Base-by-base conservation (phyloP, 2,329 filamentous ascomycete genomes). In the Pseudogymnoascus destructans region DNA sequence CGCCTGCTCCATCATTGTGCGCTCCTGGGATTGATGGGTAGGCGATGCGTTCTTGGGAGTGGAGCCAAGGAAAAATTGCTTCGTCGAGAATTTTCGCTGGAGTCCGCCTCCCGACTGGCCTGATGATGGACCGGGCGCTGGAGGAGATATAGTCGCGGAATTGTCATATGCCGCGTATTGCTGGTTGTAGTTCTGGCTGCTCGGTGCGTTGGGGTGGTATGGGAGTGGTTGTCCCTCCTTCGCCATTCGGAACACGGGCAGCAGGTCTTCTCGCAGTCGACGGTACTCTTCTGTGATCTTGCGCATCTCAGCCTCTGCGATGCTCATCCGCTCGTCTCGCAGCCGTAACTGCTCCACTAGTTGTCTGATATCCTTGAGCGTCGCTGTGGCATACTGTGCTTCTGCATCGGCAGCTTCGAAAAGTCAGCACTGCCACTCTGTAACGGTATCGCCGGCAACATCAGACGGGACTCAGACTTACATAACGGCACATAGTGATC, bases 401-500 rank as follows among this genome's bases (percentile, higher is more conserved):
- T 91, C 87, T 63, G 87, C 87, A 69, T 96, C 93, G 69, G 90
- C 92, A 63, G 93, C 92, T 95, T 68, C 59, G 33, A 32, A 19
- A 52, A 55, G 61, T 67, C 59, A 71, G 64, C 58, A 60, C 32
- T 7, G 30, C 23, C 25, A 25, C 17, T 11, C 17, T n/a, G 10
- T 36, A 15, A 36, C 5, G 6, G 11, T 17, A 32, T 17, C 27
- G 13, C 25, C 8, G 15, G 42, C 13, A 21, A 40, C 30, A 21
- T 40, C 9, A 21, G 9, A 40, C 15, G 3, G 5, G 15, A 5
- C 25, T 17, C 13, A n/a, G 54, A 76, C 87, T 66, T 84, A 95
- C 91, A 93, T 56, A 93, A 77, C 35, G 93, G 93, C 57, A 96
- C 80, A 70, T 96, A 98, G 71, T 97, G 89, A 67, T 96, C 92